phyloP scores from a whole-genome alignment of 345 rosid genomes.

The Carallia pectinifolia region DNA sequence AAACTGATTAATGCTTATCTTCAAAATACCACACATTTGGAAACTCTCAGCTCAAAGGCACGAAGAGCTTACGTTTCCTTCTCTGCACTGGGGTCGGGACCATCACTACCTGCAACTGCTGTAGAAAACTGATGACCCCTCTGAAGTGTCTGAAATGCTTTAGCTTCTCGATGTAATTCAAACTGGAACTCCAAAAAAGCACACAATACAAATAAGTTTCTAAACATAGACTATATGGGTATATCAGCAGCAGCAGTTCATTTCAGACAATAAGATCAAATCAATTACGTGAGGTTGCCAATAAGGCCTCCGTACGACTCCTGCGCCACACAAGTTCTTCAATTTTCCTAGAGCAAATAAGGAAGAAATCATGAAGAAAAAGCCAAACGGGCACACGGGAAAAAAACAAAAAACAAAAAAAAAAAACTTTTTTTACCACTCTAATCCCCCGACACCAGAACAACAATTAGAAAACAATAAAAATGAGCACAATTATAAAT shows the following conservation, averaged over 20 bases:
- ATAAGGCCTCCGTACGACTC: constrained; percentile 18
- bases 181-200: constrained; percentile 31
- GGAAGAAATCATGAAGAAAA: too few relatives aligned
- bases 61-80: constrained; percentile 50
- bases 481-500: too few relatives aligned
- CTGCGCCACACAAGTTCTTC: constrained; percentile 12
- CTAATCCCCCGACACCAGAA: too few relatives aligned
- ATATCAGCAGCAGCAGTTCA: neutral
- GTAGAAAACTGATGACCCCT: constrained; percentile 35
- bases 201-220: constrained; percentile 10
- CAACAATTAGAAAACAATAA: too few relatives aligned
- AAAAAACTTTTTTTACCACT: too few relatives aligned
- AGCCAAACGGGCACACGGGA: too few relatives aligned
- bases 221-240: neutral
- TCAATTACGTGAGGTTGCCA: constrained; percentile 46
- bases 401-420: too few relatives aligned
- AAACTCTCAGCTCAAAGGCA: neutral
- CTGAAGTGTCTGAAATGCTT: constrained; percentile 36
- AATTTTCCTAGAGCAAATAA: too few relatives aligned
- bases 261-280: constrained; percentile 11
- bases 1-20: neutral
- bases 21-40: too few relatives aligned
- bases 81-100: constrained; percentile 32
- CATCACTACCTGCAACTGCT: constrained; percentile 26
- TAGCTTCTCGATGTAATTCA: constrained; percentile 28